phyloP scores from a whole-genome alignment of 2,329 filamentous ascomycete genomes.

The Diaporthe helianthi region DNA sequence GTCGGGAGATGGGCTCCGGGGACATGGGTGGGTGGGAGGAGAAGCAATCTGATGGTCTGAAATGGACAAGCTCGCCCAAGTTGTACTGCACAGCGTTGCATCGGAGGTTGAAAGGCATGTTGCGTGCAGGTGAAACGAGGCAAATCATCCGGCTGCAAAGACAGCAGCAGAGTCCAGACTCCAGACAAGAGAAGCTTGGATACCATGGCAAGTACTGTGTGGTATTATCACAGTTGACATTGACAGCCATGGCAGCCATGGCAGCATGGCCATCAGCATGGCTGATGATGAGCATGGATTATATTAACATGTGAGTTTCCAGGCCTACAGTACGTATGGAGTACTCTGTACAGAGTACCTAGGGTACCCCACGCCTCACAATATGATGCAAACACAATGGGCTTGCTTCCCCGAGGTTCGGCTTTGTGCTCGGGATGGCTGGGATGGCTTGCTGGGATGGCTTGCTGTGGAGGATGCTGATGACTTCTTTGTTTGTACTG shows the following conservation, averaged over 20 bases:
- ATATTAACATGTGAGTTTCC: slow-evolving; percentile 10
- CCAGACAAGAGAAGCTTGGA: not conserved
- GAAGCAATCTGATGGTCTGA: slow-evolving; percentile 19
- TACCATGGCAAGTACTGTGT: no score
- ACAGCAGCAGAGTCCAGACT: slow-evolving; percentile 14
- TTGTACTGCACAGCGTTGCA: slow-evolving; percentile 22
- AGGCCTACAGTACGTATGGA: no score
- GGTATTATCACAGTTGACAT: no score
- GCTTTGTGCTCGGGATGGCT: slow-evolving; percentile 11
- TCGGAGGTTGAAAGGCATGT: slow-evolving; percentile 32
- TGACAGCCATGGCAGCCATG: no score
- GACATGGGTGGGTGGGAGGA: not conserved
- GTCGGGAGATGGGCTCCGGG: slow-evolving; percentile 23
- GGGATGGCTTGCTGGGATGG: not conserved
- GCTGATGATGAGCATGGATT: not conserved
- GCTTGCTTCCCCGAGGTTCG: slow-evolving; percentile 14
- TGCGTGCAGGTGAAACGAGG: slow-evolving; percentile 34
- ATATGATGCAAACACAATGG: not conserved
- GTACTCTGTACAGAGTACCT: no score
- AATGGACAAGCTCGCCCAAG: slow-evolving; percentile 5
- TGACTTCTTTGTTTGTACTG: slow-evolving; percentile 10
- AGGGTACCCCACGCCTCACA: not conserved
- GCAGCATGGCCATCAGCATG: no score
- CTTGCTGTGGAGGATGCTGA: not conserved
- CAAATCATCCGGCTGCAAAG: slow-evolving; percentile 10